phyloP scores from a whole-genome alignment of 2,329 filamentous ascomycete genomes.

The Neofusicoccum parvum region DNA sequence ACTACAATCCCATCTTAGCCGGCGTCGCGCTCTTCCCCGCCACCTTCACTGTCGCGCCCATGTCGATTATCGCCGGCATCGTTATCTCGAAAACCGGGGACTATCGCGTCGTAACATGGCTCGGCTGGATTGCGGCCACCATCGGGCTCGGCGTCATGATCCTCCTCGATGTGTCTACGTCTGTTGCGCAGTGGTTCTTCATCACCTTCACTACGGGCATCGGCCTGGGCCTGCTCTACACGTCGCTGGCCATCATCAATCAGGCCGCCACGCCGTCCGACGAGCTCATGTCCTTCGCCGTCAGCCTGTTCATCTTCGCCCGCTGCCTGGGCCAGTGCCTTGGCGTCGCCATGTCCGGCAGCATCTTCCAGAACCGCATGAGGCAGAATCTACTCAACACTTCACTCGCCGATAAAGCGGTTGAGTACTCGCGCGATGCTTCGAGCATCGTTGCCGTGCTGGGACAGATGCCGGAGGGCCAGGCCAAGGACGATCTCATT shows the following conservation, averaged over 20 bases:
- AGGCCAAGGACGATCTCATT: not conserved
- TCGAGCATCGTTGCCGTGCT: not conserved
- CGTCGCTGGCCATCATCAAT: slow-evolving; percentile 40
- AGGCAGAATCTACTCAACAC: not conserved
- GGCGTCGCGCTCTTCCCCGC: slow-evolving; percentile 39
- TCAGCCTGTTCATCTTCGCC: slow-evolving; percentile 31
- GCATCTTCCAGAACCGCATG: slow-evolving; percentile 42
- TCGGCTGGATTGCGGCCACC: slow-evolving; percentile 30
- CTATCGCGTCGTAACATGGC: slow-evolving; percentile 24
- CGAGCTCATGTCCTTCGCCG: slow-evolving; percentile 26
- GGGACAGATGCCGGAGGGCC: not conserved
- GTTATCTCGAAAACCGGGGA: slow-evolving; percentile 35
- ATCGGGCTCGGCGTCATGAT: slow-evolving; percentile 29
- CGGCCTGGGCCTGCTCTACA: slow-evolving; percentile 33
- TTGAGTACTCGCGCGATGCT: not conserved
- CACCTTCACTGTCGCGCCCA: slow-evolving; percentile 30
- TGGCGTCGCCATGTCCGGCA: slow-evolving; percentile 48
- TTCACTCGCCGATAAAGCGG: not conserved
- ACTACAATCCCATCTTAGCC: slow-evolving; percentile 35
- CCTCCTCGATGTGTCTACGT: slow-evolving; percentile 23
- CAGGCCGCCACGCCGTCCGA: slow-evolving; percentile 36
- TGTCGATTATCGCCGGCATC: slow-evolving; percentile 30
- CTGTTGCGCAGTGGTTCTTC: slow-evolving; percentile 29
- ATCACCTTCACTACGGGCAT: slow-evolving; percentile 30
- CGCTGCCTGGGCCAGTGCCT: slow-evolving; percentile 41